Percentiles rank a stretch among this genome's conserved stretches.
These are phyloP conservation scores for Zarea fungicola DNA, from an alignment of 2,329 filamentous ascomycete species.

Conservation along the genomic window DNA sequence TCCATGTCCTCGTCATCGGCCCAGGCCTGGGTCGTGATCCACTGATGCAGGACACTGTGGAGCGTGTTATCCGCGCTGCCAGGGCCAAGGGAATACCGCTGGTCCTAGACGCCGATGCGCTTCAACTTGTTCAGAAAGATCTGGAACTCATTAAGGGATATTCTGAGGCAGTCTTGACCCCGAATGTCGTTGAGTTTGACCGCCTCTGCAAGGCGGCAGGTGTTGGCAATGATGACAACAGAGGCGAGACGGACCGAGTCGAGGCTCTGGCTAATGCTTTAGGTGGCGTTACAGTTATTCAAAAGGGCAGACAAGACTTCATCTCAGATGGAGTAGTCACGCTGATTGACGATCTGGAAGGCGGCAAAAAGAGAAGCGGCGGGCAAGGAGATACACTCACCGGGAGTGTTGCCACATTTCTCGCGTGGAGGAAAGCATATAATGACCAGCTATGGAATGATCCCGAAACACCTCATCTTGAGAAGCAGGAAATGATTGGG, in stretches of 20 bases:
- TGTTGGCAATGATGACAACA: slow-evolving; percentile 48
- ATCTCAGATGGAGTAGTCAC: slow-evolving; percentile 76
- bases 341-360: slow-evolving; percentile 69
- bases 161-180: slow-evolving; percentile 79
- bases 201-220: slow-evolving; percentile 71
- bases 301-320: slow-evolving; percentile 79
- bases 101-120: slow-evolving; percentile 86
- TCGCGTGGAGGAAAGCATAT: slow-evolving; percentile 87
- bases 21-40: slow-evolving; percentile 86
- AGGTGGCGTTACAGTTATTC: slow-evolving; percentile 83
- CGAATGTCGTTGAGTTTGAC: slow-evolving; percentile 90
- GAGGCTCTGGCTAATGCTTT: slow-evolving; percentile 67
- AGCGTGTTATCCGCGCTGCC: slow-evolving; percentile 72
- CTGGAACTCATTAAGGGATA: slow-evolving; percentile 78
- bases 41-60: slow-evolving; percentile 83
- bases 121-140: slow-evolving; percentile 69
- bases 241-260: slow-evolving; percentile 42
- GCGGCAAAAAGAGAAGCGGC: slow-evolving; percentile 83
- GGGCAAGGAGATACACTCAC: slow-evolving; percentile 96
- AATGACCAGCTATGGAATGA: slow-evolving; percentile 72
- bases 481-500: slow-evolving; percentile 58
- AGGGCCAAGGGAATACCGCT: slow-evolving; percentile 67
- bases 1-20: slow-evolving; percentile 90
- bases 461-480: slow-evolving; percentile 40
- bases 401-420: slow-evolving; percentile 78